Evolutionary conservation across 495 filamentous ascomycete genomes (phyloP).

Genomic region (Aspergillus conjunctus): DNA sequence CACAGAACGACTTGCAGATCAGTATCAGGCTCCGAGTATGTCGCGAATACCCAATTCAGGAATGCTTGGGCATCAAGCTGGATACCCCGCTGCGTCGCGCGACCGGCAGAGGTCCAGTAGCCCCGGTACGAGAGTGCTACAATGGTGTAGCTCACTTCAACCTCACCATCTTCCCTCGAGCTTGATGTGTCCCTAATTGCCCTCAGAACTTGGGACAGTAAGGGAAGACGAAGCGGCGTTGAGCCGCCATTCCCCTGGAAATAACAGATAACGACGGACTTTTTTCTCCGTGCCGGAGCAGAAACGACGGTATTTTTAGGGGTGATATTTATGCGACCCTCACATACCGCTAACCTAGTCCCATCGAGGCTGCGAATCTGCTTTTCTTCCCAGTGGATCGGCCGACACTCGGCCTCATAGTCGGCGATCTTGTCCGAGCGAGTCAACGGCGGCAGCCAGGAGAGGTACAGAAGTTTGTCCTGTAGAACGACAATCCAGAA

Average conservation of each 20-base stretch:
- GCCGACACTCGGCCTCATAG: slow-evolving; percentile 58
- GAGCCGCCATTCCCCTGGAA: slow-evolving; percentile 49
- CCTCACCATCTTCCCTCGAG: not conserved
- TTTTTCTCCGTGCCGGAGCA: slow-evolving; percentile 11
- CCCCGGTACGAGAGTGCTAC: slow-evolving; percentile 73
- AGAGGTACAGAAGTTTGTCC: slow-evolving; percentile 84
- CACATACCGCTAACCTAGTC: slow-evolving; percentile 58
- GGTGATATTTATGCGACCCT: slow-evolving; percentile 38
- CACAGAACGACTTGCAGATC: slow-evolving; percentile 63
- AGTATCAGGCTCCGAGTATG: slow-evolving; percentile 28
- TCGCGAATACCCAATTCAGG: slow-evolving; percentile 54
- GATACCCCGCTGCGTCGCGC: slow-evolving; percentile 66
- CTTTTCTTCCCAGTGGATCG: slow-evolving; percentile 65
- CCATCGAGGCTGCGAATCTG: slow-evolving; percentile 59
- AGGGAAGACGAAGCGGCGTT: slow-evolving; percentile 68
- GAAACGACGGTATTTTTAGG: not conserved
- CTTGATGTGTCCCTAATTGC: slow-evolving; percentile 10
- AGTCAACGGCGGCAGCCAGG: slow-evolving; percentile 64
- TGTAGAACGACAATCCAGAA: slow-evolving; percentile 79
- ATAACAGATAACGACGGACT: slow-evolving; percentile 38
- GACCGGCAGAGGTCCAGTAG: slow-evolving; percentile 77
- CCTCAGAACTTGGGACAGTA: slow-evolving; percentile 56
- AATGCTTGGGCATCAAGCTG: slow-evolving; percentile 64
- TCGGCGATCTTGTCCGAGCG: slow-evolving; percentile 57
- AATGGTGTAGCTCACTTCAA: slow-evolving; percentile 50